Base-by-base conservation (phyloP, 2,329 filamentous ascomycete species). In the Fusarium duplospermum region DNA sequence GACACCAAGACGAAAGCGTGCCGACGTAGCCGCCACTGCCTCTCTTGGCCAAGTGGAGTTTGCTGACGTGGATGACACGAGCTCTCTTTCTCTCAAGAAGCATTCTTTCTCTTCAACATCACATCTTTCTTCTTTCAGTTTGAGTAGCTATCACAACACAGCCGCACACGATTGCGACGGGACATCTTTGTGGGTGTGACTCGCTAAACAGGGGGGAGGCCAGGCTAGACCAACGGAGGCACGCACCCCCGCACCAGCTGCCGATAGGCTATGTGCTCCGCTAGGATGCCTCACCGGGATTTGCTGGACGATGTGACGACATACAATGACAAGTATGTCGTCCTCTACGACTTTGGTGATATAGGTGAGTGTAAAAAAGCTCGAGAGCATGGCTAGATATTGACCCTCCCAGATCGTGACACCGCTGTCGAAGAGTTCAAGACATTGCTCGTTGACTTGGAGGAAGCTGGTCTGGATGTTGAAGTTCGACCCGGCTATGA, bases 401-500 rank as follows among this genome's bases (percentile, higher is more conserved):
- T 16, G 16, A 47, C 14, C 38, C 22, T 10, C 3, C 0, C 36
- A 85, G 83, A 84, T 22, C 77, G 77, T 27, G 80, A 84, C 42
- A 76, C 71, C 6, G 83, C 83, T 2, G 65, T 76, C 52, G 71
- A 81, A 20, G 81, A 84, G 54, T 80, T 84, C 61, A 79, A 75
- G n/a, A 69, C 71, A 6, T 86, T 94, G 4, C 84, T 93, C 33
- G 82, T 88, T 31, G 88, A 89, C 42, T 83, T 94, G 36, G 86
- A 89, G 13, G 86, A 86, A 42, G 90, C 91, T 33, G 92, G 92
- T 11, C 84, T 94, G 66, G 88, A 92, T 63, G 92, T 90, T 0
- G 92, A 94, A 81, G 91, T 93, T n/a, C 88, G 93, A 71, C 90
- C 91, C 70, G 93, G 92, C 22, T 89, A 91, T 66, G 89, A 90